Evolutionary conservation across 371 early-diverging fungal species (phyloP), one percentile per base, ranked within the genome.

Genomic region (Circinella minor): DNA sequence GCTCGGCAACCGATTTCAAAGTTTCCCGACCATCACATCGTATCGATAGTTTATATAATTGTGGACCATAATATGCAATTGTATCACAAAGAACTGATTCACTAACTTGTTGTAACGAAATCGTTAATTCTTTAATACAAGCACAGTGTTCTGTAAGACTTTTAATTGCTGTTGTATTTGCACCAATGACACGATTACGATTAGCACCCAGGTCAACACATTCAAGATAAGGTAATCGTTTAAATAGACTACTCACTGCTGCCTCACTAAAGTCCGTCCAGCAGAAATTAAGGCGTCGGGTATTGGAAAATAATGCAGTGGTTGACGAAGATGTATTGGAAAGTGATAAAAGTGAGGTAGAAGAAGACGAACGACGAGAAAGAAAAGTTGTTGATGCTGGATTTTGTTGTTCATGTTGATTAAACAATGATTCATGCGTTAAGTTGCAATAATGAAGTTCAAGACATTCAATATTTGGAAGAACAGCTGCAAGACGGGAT

Each of bases 201-300:
- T 85, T 85, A 17, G 85, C 81, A n/a, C 80, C 80, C 9, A 82
- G 66, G n/a, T 64, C 37, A 43, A 79, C 71, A 15, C 65, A 39
- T 46, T 48, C 66, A 17, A 85, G 60, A n/a, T 69, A 39, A 11
- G 85, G 85, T 9, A 77, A 48, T 4, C n/a, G 18, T 4, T 34
- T 34, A 1, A 78, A 71, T 0, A 85, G 67, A 9, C 73, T 65
- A 14, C 55, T 36, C 9, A 77, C 72, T 14, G 81, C 78, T 18
- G 68, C 66, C 14, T 69, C 51, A 13, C 78, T 71, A 63, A 85
- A 85, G 55, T 85, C 82, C 20, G 85, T 82, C 85, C 85, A 85
- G 7, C 72, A 48, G 8, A 79, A 65, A 38, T 67, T 63, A 2
- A 84, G 63, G 36, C 65, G 37, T 20, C 55, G 68, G 37, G 57